Evolutionary conservation across 306 rosid species (phyloP), one percentile per base, ranked within the genome.

Genomic region (Delonix regia): DNA sequence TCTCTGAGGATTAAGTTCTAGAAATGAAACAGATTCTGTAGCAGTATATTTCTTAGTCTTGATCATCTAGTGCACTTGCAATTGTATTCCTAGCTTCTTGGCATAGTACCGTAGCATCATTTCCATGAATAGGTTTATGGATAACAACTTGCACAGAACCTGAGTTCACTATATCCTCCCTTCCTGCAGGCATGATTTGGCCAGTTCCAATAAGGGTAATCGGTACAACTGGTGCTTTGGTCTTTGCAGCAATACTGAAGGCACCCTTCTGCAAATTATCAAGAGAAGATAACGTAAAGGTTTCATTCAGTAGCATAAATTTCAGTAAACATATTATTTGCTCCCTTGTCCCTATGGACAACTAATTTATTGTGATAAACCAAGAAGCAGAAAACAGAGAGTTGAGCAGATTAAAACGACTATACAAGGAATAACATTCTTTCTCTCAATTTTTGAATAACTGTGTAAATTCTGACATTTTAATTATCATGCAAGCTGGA

Each of bases 131-230:
- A 51, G 96, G 89, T 79, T 91, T 86, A 82, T 91, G 98, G 72
- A 95, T 88, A 76, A 95, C 82, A 71, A 95, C 97, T 85, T 86
- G 84, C 15, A 95, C 96, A 36, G 76, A 80, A 78, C 99, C 99
- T 1, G 13, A 21, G 81, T 95, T 91, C 81, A 95, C 76, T 61
- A 89, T 85, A 45, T 85, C 64, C 87, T 95, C 99, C 85, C 61
- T 86, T 79, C 99, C 99, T 1, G 91, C 73, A 81, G 98, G 99
- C 99, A 95, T 95, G 78, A 95, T 89, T 71, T 83, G 77, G 67
- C 99, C 98, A 4, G 99, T 91, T 85, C 99, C 99, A 72, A 88
- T 73, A 34, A 95, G 90, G 62, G 98, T 91, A 42, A 95, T 93
- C 18, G 99, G 99, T 53, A 95, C 96, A 30, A 93, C 90, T 9